Base-by-base conservation (phyloP, 495 filamentous ascomycete species). In the Penicillium desertorum region DNA sequence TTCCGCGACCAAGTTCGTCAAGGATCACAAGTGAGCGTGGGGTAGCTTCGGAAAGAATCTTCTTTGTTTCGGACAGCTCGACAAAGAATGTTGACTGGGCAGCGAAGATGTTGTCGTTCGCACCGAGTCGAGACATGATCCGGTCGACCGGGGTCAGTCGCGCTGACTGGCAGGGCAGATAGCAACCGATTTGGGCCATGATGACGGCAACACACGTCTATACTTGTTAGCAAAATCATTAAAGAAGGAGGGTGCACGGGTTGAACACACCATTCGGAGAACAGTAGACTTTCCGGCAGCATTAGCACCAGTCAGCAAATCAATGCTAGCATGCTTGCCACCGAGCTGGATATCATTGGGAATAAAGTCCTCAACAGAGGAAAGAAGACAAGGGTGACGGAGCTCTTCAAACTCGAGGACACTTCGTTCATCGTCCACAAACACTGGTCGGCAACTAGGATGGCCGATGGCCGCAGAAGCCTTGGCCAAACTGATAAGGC, bases 1-100 rank as follows among this genome's bases (percentile, higher is more conserved):
- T 99, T 54, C 94, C 94, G 44, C 94, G 90, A 48, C 94, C 94
- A 0, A 99, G 85, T 71, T 99, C 94, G 74, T 99, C 94, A 9
- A 99, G 87, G 66, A 99, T 99, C 56, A 99, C 94, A 4, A 99
- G 85, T 0, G 91, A 96, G 27, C 94, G 89, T 0, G 92, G 89
- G 0, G 94, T 97, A 16, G 94, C 94, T 76, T 99, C 94, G 2
- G 89, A 84, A 4, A 99, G 85, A 51, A 99, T 99, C 79, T 98
- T 98, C 76, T 97, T 96, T 9, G 94, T 99, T 66, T 99, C 95
- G 4, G 92, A 89, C 8, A 99, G 80, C 71, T 99, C 94, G 46
- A 99, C 93, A 70, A 99, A 97, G 82, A 99, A 99, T 30, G 94
- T 99, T 23, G 88, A 92, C 73, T 99, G 95, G 3, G 93, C 91